Evolutionary conservation across 2,329 filamentous ascomycete species (phyloP), one percentile per base, ranked within the genome.

Genomic region (Cladosporium colombiae): DNA sequence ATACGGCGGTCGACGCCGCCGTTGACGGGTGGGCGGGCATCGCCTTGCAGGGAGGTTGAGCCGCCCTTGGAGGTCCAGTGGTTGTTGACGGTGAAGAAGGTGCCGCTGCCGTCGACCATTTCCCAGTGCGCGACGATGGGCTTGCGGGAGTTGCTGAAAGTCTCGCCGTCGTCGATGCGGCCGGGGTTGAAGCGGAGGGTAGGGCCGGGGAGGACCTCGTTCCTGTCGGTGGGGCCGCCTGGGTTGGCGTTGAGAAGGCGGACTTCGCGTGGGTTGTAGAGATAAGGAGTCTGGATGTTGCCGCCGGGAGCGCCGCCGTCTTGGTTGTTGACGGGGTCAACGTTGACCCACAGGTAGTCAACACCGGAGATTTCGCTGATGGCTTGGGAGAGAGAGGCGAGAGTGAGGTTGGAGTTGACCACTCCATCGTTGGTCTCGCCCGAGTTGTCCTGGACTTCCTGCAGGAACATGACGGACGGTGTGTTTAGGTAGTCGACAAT

Each of bases 71-170:
- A 87, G 0, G 82, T 82, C 72, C 86, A 87, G 78, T 91, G 89
- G 46, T 91, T 87, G 72, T 91, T 91, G 68, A 92, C 81, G 2
- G 89, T 91, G 77, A 90, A 91, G 77, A 91, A 88, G 68, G 82
- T 84, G 67, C 77, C 81, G 66, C 81, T 79, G 31, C 82, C 82
- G 65, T 84, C 82, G 37, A 86, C 78, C 0, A 86, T 82, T 72
- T 85, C 83, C 88, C 89, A 92, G 66, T 84, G 82, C 4, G 89
- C 89, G 0, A 82, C 87, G 0, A 91, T 79, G 2, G 89, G 89
- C 79, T 91, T 91, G 65, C 89, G 85, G 72, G 84, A 88, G 57
- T 78, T 78, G 3, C 77, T 78, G 85, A 87, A 92, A 0, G 86
- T 88, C 5, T 73, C 69, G 74, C 88, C 88, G 25, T 74, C 68